These are phyloP conservation scores for Penstemon davidsonii DNA, from an alignment of 257 asterid genomes.

Conservation along the genomic window DNA sequence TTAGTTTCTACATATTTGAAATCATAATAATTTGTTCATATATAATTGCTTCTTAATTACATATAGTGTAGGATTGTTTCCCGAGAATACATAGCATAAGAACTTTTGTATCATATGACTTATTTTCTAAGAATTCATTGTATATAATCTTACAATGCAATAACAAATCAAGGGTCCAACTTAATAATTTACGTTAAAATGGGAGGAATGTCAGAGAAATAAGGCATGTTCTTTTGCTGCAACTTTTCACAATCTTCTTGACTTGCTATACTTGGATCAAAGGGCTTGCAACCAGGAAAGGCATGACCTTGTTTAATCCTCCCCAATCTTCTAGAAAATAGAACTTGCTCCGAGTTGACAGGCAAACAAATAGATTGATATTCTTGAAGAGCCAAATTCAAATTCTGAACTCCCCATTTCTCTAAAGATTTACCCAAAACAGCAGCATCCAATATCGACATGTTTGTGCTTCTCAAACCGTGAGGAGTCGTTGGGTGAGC, in stretches of 20 bases:
- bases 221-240: slow-evolving; percentile 76
- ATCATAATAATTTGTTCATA: too few relatives aligned
- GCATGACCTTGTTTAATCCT: slow-evolving; percentile 71
- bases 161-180: slow-evolving; percentile 2
- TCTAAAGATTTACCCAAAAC: slow-evolving; percentile 71
- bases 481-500: slow-evolving; percentile 96
- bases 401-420: slow-evolving; percentile 56
- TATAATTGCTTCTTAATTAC: too few relatives aligned
- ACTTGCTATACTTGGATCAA: slow-evolving; percentile 47
- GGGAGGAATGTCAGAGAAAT: slow-evolving; percentile 50
- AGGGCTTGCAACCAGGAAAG: slow-evolving; percentile 34
- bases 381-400: slow-evolving; percentile 60
- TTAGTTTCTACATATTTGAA: too few relatives aligned
- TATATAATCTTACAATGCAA: too few relatives aligned
- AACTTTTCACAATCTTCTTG: slow-evolving; percentile 60
- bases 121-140: too few relatives aligned
- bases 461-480: slow-evolving; percentile 92
- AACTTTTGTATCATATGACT: too few relatives aligned
- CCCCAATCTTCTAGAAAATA: slow-evolving; percentile 64
- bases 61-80: too few relatives aligned
- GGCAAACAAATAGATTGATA: slow-evolving; percentile 68
- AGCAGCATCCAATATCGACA: slow-evolving; percentile 82
- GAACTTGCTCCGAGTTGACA: slow-evolving; percentile 60
- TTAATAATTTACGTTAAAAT: slow-evolving; percentile 28
- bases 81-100: too few relatives aligned